Conservation (phyloP, 2,329 filamentous ascomycete species). For the Zymoseptoria passerinii region DNA sequence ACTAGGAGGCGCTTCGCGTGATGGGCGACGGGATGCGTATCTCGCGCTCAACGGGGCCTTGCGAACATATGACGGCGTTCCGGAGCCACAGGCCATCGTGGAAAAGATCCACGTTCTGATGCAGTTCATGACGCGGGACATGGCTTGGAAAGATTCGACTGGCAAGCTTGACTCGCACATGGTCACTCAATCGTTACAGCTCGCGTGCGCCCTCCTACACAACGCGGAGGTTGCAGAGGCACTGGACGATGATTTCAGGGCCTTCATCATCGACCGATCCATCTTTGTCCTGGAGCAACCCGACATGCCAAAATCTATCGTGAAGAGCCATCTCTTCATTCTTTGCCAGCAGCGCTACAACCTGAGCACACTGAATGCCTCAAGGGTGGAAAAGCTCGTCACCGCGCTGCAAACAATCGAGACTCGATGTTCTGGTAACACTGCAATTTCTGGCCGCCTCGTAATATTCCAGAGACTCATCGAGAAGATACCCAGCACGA, state of each 20-base stretch:
- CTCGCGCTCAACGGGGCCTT: constrained; percentile 67
- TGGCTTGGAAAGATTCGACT: constrained; percentile 50
- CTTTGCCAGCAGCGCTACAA: constrained; percentile 74
- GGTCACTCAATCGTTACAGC: constrained; percentile 65
- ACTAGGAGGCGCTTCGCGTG: constrained; percentile 64
- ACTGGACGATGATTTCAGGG: constrained; percentile 68
- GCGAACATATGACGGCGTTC: constrained; percentile 73
- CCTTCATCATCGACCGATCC: constrained; percentile 72
- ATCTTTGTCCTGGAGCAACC: constrained; percentile 64
- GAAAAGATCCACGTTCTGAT: constrained; percentile 69
- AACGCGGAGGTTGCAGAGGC: constrained; percentile 61
- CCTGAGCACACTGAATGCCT: constrained; percentile 61
- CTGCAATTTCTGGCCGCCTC: constrained; percentile 67
- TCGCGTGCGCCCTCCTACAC: constrained; percentile 69
- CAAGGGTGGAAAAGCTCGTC: constrained; percentile 64
- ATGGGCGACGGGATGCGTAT: constrained; percentile 76
- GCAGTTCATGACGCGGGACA: constrained; percentile 77
- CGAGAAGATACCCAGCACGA: constrained; percentile 59
- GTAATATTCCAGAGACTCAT: constrained; percentile 71
- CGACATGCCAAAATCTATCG: constrained; percentile 63
- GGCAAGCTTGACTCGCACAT: constrained; percentile 56
- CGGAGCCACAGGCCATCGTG: constrained; percentile 62
- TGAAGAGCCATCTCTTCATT: constrained; percentile 71
- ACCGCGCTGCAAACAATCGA: constrained; percentile 63
- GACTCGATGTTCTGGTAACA: constrained; percentile 67